phyloP scores from a whole-genome alignment of 2,329 filamentous ascomycete species.

The Mycosphaerella sp. region DNA sequence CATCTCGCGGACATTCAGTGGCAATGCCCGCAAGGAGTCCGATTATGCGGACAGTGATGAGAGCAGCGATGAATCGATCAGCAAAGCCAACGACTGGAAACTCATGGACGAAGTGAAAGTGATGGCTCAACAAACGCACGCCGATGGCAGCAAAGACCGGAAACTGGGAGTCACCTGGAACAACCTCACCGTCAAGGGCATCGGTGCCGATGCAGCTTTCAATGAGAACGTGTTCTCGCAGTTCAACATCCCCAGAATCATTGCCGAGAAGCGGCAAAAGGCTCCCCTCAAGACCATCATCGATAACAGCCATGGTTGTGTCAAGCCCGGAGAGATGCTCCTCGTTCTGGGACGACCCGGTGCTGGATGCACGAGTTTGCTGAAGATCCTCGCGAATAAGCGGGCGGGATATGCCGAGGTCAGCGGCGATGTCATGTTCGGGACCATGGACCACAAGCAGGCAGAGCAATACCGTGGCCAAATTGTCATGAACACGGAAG shows the following conservation, averaged over 20 bases:
- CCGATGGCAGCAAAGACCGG: constrained; percentile 44
- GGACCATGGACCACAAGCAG: constrained; percentile 39
- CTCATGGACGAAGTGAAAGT: constrained; percentile 46
- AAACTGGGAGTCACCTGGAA: constrained; percentile 60
- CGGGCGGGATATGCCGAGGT: constrained; percentile 41
- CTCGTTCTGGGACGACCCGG: constrained; percentile 30
- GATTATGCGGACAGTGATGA: constrained; percentile 2
- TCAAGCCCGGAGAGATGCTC: constrained; percentile 52
- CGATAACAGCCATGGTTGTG: constrained; percentile 54
- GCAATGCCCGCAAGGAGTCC: constrained; percentile 9
- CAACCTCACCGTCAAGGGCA: constrained; percentile 57
- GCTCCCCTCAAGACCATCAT: constrained; percentile 58
- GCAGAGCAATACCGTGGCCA: constrained; percentile 42
- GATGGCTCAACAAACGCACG: constrained; percentile 39
- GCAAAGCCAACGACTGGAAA: constrained; percentile 42
- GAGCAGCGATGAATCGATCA: constrained; percentile 21
- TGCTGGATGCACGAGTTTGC: constrained; percentile 56
- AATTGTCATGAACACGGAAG: constrained; percentile 43
- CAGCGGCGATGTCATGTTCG: constrained; percentile 54
- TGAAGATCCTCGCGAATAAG: constrained; percentile 63
- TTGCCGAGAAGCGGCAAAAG: constrained; percentile 40
- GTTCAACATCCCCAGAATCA: constrained; percentile 45
- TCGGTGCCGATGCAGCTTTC: constrained; percentile 55
- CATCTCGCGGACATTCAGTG: constrained; percentile 14
- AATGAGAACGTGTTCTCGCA: constrained; percentile 53